phyloP scores from a whole-genome alignment of 2,329 filamentous ascomycete genomes.

The Stromatinia cepivora region DNA sequence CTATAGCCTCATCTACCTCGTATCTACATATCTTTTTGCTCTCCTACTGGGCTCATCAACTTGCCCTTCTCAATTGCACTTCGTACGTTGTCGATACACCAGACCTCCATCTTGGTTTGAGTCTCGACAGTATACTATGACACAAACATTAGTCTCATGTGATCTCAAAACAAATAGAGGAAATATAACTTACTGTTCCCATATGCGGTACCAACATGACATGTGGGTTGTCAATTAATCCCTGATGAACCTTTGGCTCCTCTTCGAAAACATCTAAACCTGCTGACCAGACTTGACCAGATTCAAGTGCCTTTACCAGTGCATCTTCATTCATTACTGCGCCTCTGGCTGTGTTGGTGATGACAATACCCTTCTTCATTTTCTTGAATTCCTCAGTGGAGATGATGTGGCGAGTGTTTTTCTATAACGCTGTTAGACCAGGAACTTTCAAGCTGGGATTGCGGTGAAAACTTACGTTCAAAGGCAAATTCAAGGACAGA shows the following conservation, averaged over 20 bases:
- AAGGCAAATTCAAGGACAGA: conserved; percentile 74
- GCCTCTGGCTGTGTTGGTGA: conserved; percentile 81
- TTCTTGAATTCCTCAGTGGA: conserved; percentile 66
- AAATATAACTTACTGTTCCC: conserved; percentile 56
- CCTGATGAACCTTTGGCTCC: conserved; percentile 74
- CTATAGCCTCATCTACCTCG: not conserved
- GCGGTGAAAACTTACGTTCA: conserved; percentile 64
- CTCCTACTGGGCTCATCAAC: conserved; percentile 69
- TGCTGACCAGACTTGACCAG: conserved; percentile 66
- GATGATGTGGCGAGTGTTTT: conserved; percentile 73
- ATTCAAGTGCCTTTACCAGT: conserved; percentile 70
- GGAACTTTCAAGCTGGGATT: not conserved
- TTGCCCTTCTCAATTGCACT: conserved; percentile 61
- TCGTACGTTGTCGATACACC: conserved; percentile 69
- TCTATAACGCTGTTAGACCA: conserved; percentile 39
- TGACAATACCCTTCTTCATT: conserved; percentile 76
- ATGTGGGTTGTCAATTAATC: conserved; percentile 66
- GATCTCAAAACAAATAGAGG: no score
- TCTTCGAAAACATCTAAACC: conserved; percentile 84
- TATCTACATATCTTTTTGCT: conserved; percentile 56
- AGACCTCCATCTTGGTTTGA: conserved; percentile 69
- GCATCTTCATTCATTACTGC: conserved; percentile 81
- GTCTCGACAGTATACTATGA: conserved; percentile 63
- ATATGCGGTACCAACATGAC: conserved; percentile 81
- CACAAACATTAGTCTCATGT: not conserved